Percentiles rank a stretch among this genome's conserved stretches.
Conservation (phyloP, 257 asterid species). For the Solanum acaule region DNA sequence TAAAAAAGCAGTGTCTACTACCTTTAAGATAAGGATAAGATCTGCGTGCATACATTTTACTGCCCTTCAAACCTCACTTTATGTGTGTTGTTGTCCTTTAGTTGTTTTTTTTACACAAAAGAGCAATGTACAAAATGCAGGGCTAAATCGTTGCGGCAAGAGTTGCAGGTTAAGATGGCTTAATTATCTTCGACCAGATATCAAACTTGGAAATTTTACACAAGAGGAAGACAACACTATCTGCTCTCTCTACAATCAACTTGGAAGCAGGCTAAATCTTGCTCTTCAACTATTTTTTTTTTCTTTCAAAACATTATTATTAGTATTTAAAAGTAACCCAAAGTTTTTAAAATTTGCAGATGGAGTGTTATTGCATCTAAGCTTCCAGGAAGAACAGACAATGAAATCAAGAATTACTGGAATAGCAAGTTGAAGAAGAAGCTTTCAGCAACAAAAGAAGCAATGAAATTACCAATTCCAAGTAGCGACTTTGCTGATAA, state of each 20-base stretch:
- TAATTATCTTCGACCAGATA: slow-evolving; percentile 50
- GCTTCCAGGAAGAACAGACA: slow-evolving; percentile 55
- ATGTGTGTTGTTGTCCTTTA: background rate
- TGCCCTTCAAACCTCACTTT: background rate
- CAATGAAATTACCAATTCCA: background rate
- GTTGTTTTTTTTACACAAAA: background rate
- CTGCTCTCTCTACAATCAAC: slow-evolving; percentile 16
- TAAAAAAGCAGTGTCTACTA: too few relatives aligned
- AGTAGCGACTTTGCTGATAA: background rate
- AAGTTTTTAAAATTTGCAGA: slow-evolving; percentile 4
- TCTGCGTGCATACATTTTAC: background rate
- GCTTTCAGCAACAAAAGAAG: background rate
- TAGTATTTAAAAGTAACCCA: background rate
- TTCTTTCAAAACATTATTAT: background rate
- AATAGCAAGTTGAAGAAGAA: slow-evolving; percentile 46
- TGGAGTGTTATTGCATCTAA: slow-evolving; percentile 55
- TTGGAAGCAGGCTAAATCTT: slow-evolving; percentile 47
- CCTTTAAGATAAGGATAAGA: too few relatives aligned
- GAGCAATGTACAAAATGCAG: slow-evolving; percentile 2
- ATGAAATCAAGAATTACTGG: slow-evolving; percentile 59
- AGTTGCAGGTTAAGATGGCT: slow-evolving; percentile 58
- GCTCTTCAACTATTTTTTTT: background rate
- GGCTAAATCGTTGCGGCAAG: slow-evolving; percentile 51
- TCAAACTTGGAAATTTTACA: slow-evolving; percentile 45
- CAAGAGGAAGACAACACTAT: slow-evolving; percentile 33